Base-by-base conservation (phyloP, 2,329 filamentous ascomycete species). In the Fusarium sublunatum region DNA sequence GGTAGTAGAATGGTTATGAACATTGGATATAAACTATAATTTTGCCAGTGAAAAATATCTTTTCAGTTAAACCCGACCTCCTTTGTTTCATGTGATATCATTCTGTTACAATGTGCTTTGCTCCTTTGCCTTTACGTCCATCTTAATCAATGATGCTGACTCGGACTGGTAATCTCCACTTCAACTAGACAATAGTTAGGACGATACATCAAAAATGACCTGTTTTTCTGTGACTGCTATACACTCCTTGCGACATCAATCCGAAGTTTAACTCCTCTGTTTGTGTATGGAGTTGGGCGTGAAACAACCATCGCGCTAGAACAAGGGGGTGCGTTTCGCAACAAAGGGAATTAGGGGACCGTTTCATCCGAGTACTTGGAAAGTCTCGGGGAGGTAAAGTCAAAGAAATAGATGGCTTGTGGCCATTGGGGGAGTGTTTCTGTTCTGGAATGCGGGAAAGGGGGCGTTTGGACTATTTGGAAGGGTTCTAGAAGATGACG, bases 1-100 rank as follows among this genome's bases (percentile, higher is more conserved):
- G 58, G 53, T 63, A 66, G 60, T 60, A 69, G 63, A 71, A 71
- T 64, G 51, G 58, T 63, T 69, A 71, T 42, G 68, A 70, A 44
- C 32, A 58, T 69, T 66, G 59, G 57, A 58, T 61, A 58, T 57
- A 57, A 52, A 53, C 52, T 60, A 45, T 52, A 34, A 46, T 44
- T 38, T 59, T 34, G 57, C 41, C 29, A 29, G 35, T 26, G 48
- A 26, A 51, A 67, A 56, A 63, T 61, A 64, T 55, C 57, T 50
- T 44, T 29, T 49, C 36, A 52, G 45, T 42, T 39, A 7, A 43
- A 55, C 44, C 11, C 36, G 42, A 13, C 49, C 29, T 29, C 1
- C 24, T 26, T 25, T 25, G 15, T 15, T 7, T 5, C 4, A n/a
- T 35, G 7, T 25, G 11, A 28, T 24, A 13, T n/a, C n/a, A n/a